Base-by-base conservation (phyloP, 768 basidiomycete genomes). In the Sporobolomyces phaffii region DNA sequence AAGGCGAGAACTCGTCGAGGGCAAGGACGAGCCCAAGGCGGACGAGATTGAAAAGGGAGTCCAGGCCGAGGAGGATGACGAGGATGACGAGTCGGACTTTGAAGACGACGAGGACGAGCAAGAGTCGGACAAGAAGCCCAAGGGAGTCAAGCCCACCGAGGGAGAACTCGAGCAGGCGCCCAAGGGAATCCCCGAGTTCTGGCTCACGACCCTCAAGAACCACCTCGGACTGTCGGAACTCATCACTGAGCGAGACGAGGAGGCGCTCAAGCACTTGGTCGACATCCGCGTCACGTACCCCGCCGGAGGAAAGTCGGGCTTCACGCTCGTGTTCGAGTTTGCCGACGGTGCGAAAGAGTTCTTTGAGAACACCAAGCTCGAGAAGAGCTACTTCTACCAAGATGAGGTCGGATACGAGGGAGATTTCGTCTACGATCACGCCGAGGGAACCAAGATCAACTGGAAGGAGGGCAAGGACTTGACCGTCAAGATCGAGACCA, bases 381-480 rank as follows among this genome's bases (percentile, higher is more conserved):
- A 86, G 73, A 99, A 99, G 84, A 93, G 91, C 7, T 99, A 99
- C 77, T 81, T 88, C 72, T 99, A 98, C 78, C 66, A 61, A 22
- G 80, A 75, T 29, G 69, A 73, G 64, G 70, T 75, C 45, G 76
- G 73, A n/a, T 96, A 97, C 79, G 84, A 86, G 49, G 94, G 94
- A 74, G 94, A 98, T 81, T 96, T 94, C 76, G 86, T 94, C 53
- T 99, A 94, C 79, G 91, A 96, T 81, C 87, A 85, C 68, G 91
- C 94, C 51, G 85, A 90, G 75, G 94, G 94, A 26, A 88, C 87
- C 49, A 83, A 87, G 75, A 92, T 99, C 80, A 85, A 87, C 78
- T 99, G 94, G 94, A 94, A 94, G 81, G 92, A 90, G 78, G 93
- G 94, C 74, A 93, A 96, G 81, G 91, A 99, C 80, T 82, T 99